A percentile compares a stretch with the other conserved stretches of the same genome.
Conservation (phyloP, 2,329 filamentous ascomycete genomes). For the Fusarium abutilonis region DNA sequence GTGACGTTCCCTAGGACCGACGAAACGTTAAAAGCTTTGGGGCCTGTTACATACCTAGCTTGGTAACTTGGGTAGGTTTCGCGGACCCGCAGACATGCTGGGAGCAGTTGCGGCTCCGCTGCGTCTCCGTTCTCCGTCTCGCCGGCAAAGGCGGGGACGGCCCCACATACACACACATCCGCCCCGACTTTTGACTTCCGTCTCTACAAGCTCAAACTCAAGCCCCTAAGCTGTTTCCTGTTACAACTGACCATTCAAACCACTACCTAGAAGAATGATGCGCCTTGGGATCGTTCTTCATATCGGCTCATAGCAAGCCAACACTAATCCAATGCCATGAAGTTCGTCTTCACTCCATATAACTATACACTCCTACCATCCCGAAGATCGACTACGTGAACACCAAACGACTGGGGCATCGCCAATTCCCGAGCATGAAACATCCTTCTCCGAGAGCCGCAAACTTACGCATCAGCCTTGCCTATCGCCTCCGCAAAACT, state of each 20-base stretch:
- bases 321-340: neutral
- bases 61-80: constrained; percentile 16
- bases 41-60: too few species aligned
- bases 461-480: constrained; percentile 18
- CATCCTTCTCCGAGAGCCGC: constrained; percentile 8
- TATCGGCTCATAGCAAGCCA: constrained; percentile 3
- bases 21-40: constrained; percentile 17
- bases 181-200: constrained; percentile 9
- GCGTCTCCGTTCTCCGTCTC: constrained; percentile 43
- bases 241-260: constrained; percentile 1
- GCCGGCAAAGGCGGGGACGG: constrained; percentile 38
- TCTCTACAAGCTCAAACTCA: constrained; percentile 8
- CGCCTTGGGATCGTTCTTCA: neutral
- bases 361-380: neutral
- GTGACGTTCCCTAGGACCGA: constrained; percentile 44
- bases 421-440: constrained; percentile 2
- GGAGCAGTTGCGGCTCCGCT: constrained; percentile 45
- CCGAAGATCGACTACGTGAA: neutral
- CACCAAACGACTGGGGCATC: neutral
- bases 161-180: constrained; percentile 24
- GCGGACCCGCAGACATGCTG: constrained; percentile 43
- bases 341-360: constrained; percentile 1
- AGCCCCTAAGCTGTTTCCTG: neutral
- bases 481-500: constrained; percentile 2
- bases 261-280: constrained; percentile 13